Base-by-base conservation (phyloP, 1,284 basidiomycete species). In the Uromyces viciae-fabae region DNA sequence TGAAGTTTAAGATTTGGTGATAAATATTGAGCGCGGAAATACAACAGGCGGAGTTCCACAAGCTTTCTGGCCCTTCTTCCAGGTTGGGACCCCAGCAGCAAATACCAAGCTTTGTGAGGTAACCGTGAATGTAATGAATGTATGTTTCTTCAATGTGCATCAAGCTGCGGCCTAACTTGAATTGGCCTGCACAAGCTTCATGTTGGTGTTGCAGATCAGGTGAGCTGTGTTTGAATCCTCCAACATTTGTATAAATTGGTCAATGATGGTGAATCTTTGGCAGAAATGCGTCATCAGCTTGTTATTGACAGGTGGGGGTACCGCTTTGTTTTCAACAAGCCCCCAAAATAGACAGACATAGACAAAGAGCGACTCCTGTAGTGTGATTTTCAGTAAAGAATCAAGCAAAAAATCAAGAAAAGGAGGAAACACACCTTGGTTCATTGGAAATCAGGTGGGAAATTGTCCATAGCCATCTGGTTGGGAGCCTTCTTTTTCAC, bases 81-180 rank as follows among this genome's bases (percentile, higher is more conserved):
- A 76, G 74, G 40, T 76, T 66, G 4, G 74, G 74, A 15, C 74
- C 56, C 58, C 74, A 76, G 74, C 56, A 64, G 25, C 42, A 11
- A 28, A 76, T 76, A 0, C 74, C 74, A 2, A 64, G 33, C 19
- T 76, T 76, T 1, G 56, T 58, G 2, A 76, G 42, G 33, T 76
- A 56, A 2, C 28, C 40, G 31, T 62, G 54, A 3, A 76, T 49
- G 42, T 49, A 76, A 1, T 31, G 4, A 15, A 76, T 43, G 40
- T 56, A 19, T 28, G 3, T 49, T 28, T 76, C 74, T 5, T 43
- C 38, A 31, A 64, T 76, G 31, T 76, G 54, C 17, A 68, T 7
- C 2, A 68, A 46, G 42, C 46, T 64, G 2, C 19, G 11, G 0
- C 62, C 64, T 2, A 64, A n/a, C 42, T 54, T 69, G 36, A 68